Conservation (phyloP, 768 basidiomycete species). For the Chalciporus sphaerocephalus region DNA sequence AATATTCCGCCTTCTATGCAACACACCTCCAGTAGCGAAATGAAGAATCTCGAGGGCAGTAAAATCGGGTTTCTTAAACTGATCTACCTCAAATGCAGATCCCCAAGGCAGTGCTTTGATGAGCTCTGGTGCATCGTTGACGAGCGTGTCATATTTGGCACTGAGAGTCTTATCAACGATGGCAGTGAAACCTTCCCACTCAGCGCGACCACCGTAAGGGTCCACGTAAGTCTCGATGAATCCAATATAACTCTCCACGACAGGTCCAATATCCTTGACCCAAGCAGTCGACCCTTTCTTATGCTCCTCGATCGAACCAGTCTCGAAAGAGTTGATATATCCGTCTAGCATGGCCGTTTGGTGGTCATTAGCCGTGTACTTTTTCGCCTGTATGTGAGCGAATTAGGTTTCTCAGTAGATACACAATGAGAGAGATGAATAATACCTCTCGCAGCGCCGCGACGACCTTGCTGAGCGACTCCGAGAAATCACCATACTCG, state of each 20-base stretch:
- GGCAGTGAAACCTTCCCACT: constrained; percentile 94
- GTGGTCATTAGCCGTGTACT: constrained; percentile 67
- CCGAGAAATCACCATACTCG: constrained; percentile 73
- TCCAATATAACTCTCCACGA: constrained; percentile 86
- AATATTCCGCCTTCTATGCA: neutral
- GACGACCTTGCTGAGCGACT: constrained; percentile 49
- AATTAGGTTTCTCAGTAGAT: neutral
- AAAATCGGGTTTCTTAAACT: constrained; percentile 85
- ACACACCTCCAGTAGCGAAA: constrained; percentile 77
- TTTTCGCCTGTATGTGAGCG: constrained; percentile 50
- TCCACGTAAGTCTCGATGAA: constrained; percentile 87
- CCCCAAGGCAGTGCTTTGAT: constrained; percentile 87
- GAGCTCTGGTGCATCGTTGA: constrained; percentile 69
- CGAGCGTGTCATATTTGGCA: constrained; percentile 75
- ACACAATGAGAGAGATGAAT: neutral
- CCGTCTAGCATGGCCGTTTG: constrained; percentile 70
- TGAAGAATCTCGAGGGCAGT: constrained; percentile 78
- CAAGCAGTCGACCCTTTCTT: constrained; percentile 72
- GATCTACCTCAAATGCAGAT: constrained; percentile 56
- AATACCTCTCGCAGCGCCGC: constrained; percentile 58
- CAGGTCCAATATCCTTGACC: constrained; percentile 85
- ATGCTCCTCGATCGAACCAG: constrained; percentile 77
- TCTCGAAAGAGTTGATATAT: constrained; percentile 77
- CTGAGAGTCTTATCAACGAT: constrained; percentile 83
- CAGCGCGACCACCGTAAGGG: constrained; percentile 86